Base-by-base conservation (phyloP, 2,329 filamentous ascomycete species). In the Dothistroma pini region DNA sequence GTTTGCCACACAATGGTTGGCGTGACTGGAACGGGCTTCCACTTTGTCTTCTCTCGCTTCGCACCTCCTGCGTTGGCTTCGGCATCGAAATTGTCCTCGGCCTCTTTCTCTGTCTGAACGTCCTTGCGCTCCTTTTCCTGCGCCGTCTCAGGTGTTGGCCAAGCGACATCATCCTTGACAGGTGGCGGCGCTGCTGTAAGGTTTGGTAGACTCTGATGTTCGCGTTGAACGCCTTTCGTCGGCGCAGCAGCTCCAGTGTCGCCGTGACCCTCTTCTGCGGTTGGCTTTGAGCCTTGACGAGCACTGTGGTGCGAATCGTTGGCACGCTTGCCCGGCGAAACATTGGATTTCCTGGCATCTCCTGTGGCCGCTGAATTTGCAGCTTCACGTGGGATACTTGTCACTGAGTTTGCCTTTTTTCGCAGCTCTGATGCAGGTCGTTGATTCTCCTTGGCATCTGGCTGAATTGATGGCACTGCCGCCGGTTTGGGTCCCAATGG, bases 1-100 rank as follows among this genome's bases (percentile, higher is more conserved):
- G 95, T 97, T 74, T 91, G 89, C 76, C 96, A 97, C 60, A 88
- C 87, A 54, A 95, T 91, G 14, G 86, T 89, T 9, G 92, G 93
- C 12, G 90, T 91, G 71, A 93, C 93, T 35, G 88, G 86, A 60
- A 97, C 85, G 1, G 87, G 84, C 61, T 90, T 87, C 93, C 95
- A 97, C 71, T 92, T 90, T 70, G 89, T 86, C 80, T 96, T 96
- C 59, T 84, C 81, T 14, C 79, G 75, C 68, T 83, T 87, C 75
- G 79, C 84, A 69, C 62, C 78, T 68, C 62, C 78, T 68, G 68
- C 75, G 69, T 72, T 63, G 21, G 81, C 69, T 58, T 86, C 78
- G 19, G 84, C 86, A 64, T 86, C 83, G 52, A 75, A 78, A n/a
- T 83, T 86, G 63, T 86, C 83, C 49, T 76, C 78, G 66, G 89